Evolutionary conservation across 1,139 yeast genomes (phyloP).

Genomic region (Candida freyschussii): DNA sequence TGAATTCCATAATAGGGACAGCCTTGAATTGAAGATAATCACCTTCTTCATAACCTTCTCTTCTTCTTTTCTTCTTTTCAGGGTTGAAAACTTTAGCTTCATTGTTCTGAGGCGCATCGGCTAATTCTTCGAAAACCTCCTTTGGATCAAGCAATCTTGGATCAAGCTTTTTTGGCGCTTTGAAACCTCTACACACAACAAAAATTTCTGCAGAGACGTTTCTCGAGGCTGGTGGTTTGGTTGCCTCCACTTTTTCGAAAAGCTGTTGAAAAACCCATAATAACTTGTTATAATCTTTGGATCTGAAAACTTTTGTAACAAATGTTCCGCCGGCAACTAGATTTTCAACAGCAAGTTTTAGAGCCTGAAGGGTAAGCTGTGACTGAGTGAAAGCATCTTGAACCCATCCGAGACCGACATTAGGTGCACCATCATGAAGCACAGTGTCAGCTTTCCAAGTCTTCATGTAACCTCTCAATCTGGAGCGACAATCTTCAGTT

Average conservation of each 20-base stretch:
- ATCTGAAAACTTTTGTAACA: conserved; percentile 93
- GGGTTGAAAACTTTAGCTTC: conserved; percentile 94
- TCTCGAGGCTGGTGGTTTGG: conserved; percentile 98
- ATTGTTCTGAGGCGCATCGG: conserved; percentile 70
- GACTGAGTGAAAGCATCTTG: conserved; percentile 99
- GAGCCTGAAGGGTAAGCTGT: conserved; percentile 87
- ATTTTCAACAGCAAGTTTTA: conserved; percentile 93
- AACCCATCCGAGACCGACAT: conserved; percentile 98
- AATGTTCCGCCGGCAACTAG: conserved; percentile 91
- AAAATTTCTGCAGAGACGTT: conserved; percentile 98
- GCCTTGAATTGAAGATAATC: conserved; percentile 76
- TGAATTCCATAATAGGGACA: conserved; percentile 72
- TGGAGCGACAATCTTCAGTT: conserved; percentile 95
- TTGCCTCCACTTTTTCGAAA: conserved; percentile 94
- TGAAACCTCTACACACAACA: conserved; percentile 92
- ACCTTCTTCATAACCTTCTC: conserved; percentile 97
- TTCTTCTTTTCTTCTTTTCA: conserved; percentile 80
- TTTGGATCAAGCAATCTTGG: conserved; percentile 88
- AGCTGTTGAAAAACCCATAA: conserved; percentile 97
- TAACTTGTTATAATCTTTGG: conserved; percentile 93
- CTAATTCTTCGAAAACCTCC: conserved; percentile 89
- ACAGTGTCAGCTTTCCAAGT: conserved; percentile 99
- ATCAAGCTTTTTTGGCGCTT: conserved; percentile 93
- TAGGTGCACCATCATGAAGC: conserved; percentile 99
- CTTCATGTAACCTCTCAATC: conserved; percentile 89